Evolutionary conservation across 768 basidiomycete genomes (phyloP).

Genomic region (Collybiopsis luxurians): DNA sequence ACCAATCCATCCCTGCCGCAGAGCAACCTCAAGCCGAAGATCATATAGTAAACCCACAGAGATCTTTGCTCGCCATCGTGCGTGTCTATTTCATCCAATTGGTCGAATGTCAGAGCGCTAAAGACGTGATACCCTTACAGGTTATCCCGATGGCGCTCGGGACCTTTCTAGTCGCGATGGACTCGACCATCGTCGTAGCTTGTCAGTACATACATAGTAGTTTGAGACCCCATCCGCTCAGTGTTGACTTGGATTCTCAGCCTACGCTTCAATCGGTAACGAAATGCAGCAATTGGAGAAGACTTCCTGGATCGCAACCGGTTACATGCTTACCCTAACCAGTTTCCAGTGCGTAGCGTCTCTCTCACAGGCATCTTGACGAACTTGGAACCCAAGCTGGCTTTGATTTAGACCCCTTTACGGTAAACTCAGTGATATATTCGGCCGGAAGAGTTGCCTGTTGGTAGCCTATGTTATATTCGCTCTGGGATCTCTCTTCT

Average conservation of each 20-base stretch:
- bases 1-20: conserved; percentile 6
- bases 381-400: too few relatives aligned
- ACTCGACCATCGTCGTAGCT: conserved; percentile 47
- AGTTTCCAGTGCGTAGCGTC: conserved; percentile 49
- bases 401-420: conserved; percentile 63
- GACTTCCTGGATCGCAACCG: conserved; percentile 66
- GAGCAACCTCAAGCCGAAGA: conserved; percentile 1
- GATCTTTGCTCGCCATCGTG: conserved; percentile 18
- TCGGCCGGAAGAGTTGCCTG: conserved; percentile 19
- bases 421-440: conserved; percentile 66
- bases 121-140: conserved; percentile 18
- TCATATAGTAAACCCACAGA: neutral
- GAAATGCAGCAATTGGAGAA: conserved; percentile 61
- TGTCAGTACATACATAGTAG: conserved; percentile 24
- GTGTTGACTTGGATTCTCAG: neutral
- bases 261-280: conserved; percentile 52
- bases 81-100: conserved; percentile 1
- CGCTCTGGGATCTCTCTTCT: conserved; percentile 29
- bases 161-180: conserved; percentile 46
- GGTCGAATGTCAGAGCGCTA: neutral
- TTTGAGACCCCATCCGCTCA: too few relatives aligned
- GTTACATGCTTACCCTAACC: conserved; percentile 58
- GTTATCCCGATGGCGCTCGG: conserved; percentile 45
- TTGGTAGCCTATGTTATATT: conserved; percentile 27
- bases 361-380: neutral